Conservation (phyloP, 2,329 filamentous ascomycete genomes). For the Rhexocercosporidium sp. region DNA sequence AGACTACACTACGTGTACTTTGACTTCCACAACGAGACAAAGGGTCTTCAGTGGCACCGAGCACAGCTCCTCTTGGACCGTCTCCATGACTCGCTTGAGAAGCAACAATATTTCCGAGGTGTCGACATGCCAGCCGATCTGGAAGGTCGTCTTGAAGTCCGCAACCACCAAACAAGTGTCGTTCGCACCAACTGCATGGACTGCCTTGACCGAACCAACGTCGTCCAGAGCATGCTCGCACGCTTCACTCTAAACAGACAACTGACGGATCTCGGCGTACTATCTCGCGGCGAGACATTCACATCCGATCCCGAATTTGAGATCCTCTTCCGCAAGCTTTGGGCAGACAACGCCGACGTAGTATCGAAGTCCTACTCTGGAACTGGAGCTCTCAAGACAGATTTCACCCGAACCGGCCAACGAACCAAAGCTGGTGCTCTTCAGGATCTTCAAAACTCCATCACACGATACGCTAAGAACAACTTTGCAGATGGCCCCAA, state of each 20-base stretch:
- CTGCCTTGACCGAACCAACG: conserved; percentile 95
- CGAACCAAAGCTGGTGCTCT: conserved; percentile 84
- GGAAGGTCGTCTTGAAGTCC: conserved; percentile 77
- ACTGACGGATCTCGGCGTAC: conserved; percentile 81
- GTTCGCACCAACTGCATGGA: conserved; percentile 99
- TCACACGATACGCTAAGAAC: conserved; percentile 89
- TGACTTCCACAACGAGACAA: conserved; percentile 97
- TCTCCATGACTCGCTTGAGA: conserved; percentile 74
- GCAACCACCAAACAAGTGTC: conserved; percentile 83
- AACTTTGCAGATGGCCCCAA: conserved; percentile 94
- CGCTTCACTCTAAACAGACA: conserved; percentile 88
- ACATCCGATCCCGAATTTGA: conserved; percentile 83
- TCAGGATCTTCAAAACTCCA: conserved; percentile 85
- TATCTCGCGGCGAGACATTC: conserved; percentile 77
- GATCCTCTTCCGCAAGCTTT: conserved; percentile 91
- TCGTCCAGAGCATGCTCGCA: conserved; percentile 96
- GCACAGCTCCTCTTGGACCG: conserved; percentile 86
- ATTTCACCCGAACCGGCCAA: conserved; percentile 92
- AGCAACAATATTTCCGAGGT: conserved; percentile 91
- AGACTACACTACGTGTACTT: conserved; percentile 96
- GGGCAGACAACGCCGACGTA: conserved; percentile 97
- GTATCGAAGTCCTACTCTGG: conserved; percentile 93
- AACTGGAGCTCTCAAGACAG: conserved; percentile 96
- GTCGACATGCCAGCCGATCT: conserved; percentile 79
- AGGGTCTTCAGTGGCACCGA: conserved; percentile 91